These are phyloP conservation scores for Phytophthora pseudosyringae DNA, from an alignment of 352 stramenopile genomes.

Conservation along the genomic window DNA sequence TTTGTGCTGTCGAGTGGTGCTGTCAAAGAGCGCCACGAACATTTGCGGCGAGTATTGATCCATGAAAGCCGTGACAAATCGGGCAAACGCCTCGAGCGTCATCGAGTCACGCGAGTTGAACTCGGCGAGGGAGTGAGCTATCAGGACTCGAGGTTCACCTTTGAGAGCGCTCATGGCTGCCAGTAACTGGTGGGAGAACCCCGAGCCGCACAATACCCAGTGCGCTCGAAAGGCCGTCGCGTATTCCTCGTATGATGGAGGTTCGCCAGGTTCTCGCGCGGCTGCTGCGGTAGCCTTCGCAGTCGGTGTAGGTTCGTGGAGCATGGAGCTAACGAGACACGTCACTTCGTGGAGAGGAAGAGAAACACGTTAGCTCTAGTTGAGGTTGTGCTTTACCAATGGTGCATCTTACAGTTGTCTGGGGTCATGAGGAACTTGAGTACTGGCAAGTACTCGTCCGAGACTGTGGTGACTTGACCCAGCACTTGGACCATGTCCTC, in stretches of 20 bases:
- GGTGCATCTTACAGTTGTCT: constrained; percentile 54
- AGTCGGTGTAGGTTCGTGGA: constrained; percentile 46
- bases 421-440: constrained; percentile 69
- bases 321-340: constrained; percentile 52
- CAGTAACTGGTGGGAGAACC: constrained; percentile 67
- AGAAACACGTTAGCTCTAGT: constrained; percentile 6
- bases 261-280: constrained; percentile 38
- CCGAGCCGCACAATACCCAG: constrained; percentile 66
- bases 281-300: constrained; percentile 30
- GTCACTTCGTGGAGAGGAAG: constrained; percentile 34
- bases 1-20: constrained; percentile 30
- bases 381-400: neutral
- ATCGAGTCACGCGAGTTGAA: constrained; percentile 69
- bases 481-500: constrained; percentile 61
- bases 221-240: constrained; percentile 63
- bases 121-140: constrained; percentile 44
- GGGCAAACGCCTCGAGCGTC: constrained; percentile 65
- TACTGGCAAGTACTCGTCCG: constrained; percentile 64
- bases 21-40: constrained; percentile 59
- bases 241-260: constrained; percentile 70
- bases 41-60: constrained; percentile 68
- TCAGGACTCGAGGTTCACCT: constrained; percentile 19
- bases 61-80: constrained; percentile 72
- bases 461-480: constrained; percentile 52
- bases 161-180: constrained; percentile 63